Conservation (phyloP, 805 yeast species). For the Wickerhamiella domercqiae region DNA sequence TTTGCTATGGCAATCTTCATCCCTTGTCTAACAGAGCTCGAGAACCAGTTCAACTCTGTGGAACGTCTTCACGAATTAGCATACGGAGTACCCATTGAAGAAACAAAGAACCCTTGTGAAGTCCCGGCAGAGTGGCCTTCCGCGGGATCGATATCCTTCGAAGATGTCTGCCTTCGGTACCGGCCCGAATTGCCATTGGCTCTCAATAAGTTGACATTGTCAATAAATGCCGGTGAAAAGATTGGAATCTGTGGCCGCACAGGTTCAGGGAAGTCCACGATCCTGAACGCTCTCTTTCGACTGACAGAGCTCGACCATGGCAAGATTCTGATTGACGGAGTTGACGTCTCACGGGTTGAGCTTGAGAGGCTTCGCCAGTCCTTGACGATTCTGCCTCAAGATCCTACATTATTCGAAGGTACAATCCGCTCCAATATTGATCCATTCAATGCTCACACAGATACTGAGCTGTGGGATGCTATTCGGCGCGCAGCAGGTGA, state of each 20-base stretch:
- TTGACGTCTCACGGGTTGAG: slow-evolving; percentile 48
- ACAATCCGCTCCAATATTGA: slow-evolving; percentile 61
- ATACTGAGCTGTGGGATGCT: slow-evolving; percentile 50
- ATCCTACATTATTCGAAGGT: slow-evolving; percentile 71
- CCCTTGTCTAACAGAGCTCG: not conserved
- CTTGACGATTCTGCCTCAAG: slow-evolving; percentile 73
- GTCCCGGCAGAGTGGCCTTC: slow-evolving; percentile 41
- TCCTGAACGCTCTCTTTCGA: slow-evolving; percentile 57
- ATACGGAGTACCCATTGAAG: slow-evolving; percentile 38
- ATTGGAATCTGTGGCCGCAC: slow-evolving; percentile 82
- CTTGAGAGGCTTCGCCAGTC: slow-evolving; percentile 50
- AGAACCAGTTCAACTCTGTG: slow-evolving; percentile 59
- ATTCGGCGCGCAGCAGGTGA: slow-evolving; percentile 36
- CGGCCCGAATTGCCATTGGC: slow-evolving; percentile 52
- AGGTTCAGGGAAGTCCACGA: slow-evolving; percentile 74
- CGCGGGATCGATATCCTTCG: slow-evolving; percentile 39
- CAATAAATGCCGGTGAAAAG: slow-evolving; percentile 42
- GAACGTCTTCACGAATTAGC: slow-evolving; percentile 58
- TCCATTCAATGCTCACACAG: slow-evolving; percentile 46
- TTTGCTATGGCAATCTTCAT: not conserved
- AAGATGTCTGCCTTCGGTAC: slow-evolving; percentile 44
- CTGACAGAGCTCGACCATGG: slow-evolving; percentile 43
- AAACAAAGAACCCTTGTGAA: slow-evolving; percentile 22
- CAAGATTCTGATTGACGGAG: slow-evolving; percentile 45
- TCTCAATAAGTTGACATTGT: slow-evolving; percentile 37